Percentiles rank a stretch among this genome's conserved stretches.
These are phyloP conservation scores for Exophiala sideris DNA, from an alignment of 2,329 filamentous ascomycete species.

Conservation along the genomic window DNA sequence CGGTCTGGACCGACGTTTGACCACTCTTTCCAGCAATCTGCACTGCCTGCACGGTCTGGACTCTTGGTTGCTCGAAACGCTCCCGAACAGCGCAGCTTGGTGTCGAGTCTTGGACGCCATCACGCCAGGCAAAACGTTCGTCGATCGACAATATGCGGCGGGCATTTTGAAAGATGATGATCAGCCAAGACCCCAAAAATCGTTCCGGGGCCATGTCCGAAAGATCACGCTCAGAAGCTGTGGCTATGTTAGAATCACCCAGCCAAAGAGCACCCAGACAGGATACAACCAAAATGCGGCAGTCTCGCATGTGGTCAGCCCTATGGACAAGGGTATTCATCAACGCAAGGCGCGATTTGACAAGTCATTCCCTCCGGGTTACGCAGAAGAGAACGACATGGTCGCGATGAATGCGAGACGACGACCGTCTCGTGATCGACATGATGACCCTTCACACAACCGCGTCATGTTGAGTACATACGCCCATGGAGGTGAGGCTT, in stretches of 20 bases:
- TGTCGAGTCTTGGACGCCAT: conserved; percentile 48
- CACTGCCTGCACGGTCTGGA: conserved; percentile 19
- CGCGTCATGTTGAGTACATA: conserved; percentile 14
- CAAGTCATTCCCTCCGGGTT: background rate
- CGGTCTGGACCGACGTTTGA: conserved; percentile 8
- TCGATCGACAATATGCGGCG: conserved; percentile 33
- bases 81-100: conserved; percentile 49
- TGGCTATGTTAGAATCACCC: conserved; percentile 51
- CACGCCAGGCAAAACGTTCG: conserved; percentile 46
- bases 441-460: background rate
- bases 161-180: conserved; percentile 24
- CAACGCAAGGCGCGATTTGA: conserved; percentile 13
- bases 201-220: conserved; percentile 35
- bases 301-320: conserved; percentile 1
- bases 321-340: conserved; percentile 18
- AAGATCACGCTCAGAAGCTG: conserved; percentile 57
- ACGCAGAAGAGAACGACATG: background rate
- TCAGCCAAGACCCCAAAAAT: conserved; percentile 10
- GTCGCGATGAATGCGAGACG: background rate
- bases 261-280: conserved; percentile 23
- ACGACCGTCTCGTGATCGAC: background rate
- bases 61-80: conserved; percentile 34
- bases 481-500: conserved; percentile 2
- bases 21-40: conserved; percentile 12
- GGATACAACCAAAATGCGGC: conserved; percentile 38